phyloP scores from a whole-genome alignment of 345 rosid genomes.

The Luvunga scandens region DNA sequence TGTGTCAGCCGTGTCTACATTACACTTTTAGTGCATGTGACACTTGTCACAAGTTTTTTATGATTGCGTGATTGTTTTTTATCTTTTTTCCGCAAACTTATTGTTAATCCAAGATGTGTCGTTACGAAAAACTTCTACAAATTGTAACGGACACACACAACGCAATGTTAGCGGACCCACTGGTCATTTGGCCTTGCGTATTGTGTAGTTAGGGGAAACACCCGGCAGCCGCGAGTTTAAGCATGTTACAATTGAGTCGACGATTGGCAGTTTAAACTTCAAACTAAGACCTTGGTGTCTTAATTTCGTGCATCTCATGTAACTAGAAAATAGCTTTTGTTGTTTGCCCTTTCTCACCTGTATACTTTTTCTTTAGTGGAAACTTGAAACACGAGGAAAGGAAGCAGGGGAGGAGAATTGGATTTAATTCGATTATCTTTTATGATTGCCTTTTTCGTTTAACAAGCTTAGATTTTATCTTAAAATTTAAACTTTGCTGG shows the following conservation, averaged over 20 bases:
- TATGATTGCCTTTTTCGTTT: neutral
- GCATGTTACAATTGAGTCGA: neutral
- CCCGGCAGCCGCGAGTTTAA: neutral
- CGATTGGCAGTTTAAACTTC: neutral
- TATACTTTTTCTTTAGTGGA: neutral
- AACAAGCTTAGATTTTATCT: too few relatives aligned
- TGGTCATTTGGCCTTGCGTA: too few relatives aligned
- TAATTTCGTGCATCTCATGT: neutral
- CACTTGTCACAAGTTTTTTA: too few relatives aligned
- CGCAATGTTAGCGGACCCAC: too few relatives aligned
- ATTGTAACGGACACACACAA: too few relatives aligned
- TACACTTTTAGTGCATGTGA: too few relatives aligned
- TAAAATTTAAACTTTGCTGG: too few relatives aligned
- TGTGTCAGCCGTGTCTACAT: too few relatives aligned
- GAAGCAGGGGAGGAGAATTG: neutral
- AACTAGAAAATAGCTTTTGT: neutral
- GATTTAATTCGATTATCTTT: neutral
- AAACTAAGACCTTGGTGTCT: neutral
- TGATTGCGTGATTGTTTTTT: too few relatives aligned
- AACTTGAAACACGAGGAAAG: neutral
- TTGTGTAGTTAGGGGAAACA: neutral
- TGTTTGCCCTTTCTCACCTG: neutral
- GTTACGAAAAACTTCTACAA: too few relatives aligned
- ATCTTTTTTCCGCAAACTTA: too few relatives aligned
- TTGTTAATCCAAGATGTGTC: too few relatives aligned